Evolutionary conservation across 805 yeast genomes (phyloP), one percentile per base, ranked within the genome.

Genomic region (Hanseniaspora osmophila): DNA sequence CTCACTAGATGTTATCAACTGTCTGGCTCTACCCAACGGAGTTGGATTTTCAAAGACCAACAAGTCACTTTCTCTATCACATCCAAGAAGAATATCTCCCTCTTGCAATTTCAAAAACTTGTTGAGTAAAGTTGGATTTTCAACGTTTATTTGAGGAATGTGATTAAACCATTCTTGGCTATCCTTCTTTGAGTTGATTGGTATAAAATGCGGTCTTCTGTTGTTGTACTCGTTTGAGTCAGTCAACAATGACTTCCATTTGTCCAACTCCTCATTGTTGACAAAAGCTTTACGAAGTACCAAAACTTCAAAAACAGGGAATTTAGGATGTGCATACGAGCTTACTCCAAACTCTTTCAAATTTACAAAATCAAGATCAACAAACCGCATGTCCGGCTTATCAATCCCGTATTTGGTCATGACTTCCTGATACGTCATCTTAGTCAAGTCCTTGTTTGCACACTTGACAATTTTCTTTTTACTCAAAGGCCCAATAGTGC

Each of bases 21-120:
- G 95, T 48, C 98, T 71, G 51, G 84, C 72, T 45, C 81, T 71
- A 0, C 98, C 98, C 44, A 92, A 63, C 0, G 98, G 97, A 0
- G 97, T 92, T 17, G 97, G 97, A 56, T 86, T 90, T 56, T 90
- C 98, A 58, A 85, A 90, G 0, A 90, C 66, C 18, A 75, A 47
- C 12, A 58, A 55, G 1, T 82, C 74, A 10, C 54, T 49, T 45
- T 62, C 58, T 49, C 97, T 70, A n/a, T 83, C 84, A n/a, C 86
- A 71, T 12, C 83, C 71, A 2, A 88, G 90, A 30, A 92, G 56
- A 2, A 84, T 64, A 59, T 86, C 95, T 38, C 95, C 95, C 1
- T 71, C 62, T 39, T 68, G 50, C 17, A 85, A 57, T 15, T 64
- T 54, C 18, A 84, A 58, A 1, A 49, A 45, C 2, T 54, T 42